Conservation (phyloP, 345 rosid genomes). For the Gossypioides kirkii region DNA sequence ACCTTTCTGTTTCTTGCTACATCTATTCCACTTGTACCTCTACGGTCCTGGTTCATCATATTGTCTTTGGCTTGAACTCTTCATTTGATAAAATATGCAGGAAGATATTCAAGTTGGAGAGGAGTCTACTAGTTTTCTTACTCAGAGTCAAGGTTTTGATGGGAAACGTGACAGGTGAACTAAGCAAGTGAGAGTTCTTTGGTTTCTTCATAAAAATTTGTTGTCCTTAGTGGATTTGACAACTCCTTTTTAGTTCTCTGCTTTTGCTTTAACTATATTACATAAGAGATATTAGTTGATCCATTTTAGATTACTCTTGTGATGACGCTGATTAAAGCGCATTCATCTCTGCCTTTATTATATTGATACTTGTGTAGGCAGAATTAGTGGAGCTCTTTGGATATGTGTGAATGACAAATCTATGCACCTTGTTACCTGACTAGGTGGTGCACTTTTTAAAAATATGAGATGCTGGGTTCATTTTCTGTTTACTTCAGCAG, state of each 20-base stretch:
- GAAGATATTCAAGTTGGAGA: conserved; percentile 42
- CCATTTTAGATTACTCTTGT: conserved; percentile 1
- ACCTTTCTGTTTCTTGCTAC: background rate
- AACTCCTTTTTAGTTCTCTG: background rate
- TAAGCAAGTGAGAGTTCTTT: conserved; percentile 83
- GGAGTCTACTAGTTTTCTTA: conserved; percentile 24
- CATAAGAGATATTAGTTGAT: background rate
- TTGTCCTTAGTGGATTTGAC: conserved; percentile 14
- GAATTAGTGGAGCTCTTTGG: background rate
- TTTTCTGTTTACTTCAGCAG: background rate
- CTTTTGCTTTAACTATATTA: background rate
- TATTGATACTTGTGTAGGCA: background rate
- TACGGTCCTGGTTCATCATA: background rate
- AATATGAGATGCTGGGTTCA: background rate
- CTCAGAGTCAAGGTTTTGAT: conserved; percentile 31
- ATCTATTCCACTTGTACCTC: background rate
- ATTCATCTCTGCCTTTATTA: background rate
- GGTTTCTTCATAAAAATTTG: conserved; percentile 38
- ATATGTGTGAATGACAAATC: background rate
- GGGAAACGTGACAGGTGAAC: conserved; percentile 84
- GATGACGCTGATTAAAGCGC: conserved; percentile 10
- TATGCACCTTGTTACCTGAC: background rate
- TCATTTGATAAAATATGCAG: conserved; percentile 45
- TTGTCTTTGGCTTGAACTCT: conserved; percentile 16
- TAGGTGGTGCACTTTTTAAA: conserved; percentile 5